Percentiles rank a stretch among this genome's conserved stretches.
These are phyloP conservation scores for Grigorovia yakushimaensis DNA, from an alignment of 805 yeast genomes.

Conservation along the genomic window DNA sequence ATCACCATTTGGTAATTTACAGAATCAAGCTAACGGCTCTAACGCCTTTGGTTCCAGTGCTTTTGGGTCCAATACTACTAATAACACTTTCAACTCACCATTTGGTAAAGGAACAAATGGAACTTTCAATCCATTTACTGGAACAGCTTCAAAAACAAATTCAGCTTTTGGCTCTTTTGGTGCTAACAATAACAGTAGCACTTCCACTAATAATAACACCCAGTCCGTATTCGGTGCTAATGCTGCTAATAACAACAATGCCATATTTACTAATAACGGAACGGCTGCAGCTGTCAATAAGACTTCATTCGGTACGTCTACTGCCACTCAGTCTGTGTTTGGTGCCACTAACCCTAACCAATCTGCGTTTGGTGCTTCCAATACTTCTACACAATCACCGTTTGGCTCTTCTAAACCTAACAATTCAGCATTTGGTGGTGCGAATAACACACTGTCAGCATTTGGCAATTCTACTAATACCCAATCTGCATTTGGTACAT, in stretches of 20 bases:
- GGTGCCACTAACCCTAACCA: no score
- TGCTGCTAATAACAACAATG: no score
- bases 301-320: no score
- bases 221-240: conserved; percentile 18
- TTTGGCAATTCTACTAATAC: no score
- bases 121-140: neutral
- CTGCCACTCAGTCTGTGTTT: no score
- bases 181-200: neutral
- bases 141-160: neutral
- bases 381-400: no score
- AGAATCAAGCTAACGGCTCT: neutral
- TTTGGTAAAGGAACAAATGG: conserved; percentile 16
- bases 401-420: no score
- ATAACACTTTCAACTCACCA: conserved; percentile 1
- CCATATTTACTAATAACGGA: no score
- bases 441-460: no score
- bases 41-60: neutral
- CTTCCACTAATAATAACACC: neutral
- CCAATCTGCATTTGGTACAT: conserved; percentile 8
- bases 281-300: no score
- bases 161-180: conserved; percentile 3
- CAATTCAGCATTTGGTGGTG: no score
- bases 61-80: neutral
- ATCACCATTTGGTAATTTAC: conserved; percentile 9
- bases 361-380: no score